Base-by-base conservation (phyloP, 176 grass and related monocot species). In the Triticum aestivum region DNA sequence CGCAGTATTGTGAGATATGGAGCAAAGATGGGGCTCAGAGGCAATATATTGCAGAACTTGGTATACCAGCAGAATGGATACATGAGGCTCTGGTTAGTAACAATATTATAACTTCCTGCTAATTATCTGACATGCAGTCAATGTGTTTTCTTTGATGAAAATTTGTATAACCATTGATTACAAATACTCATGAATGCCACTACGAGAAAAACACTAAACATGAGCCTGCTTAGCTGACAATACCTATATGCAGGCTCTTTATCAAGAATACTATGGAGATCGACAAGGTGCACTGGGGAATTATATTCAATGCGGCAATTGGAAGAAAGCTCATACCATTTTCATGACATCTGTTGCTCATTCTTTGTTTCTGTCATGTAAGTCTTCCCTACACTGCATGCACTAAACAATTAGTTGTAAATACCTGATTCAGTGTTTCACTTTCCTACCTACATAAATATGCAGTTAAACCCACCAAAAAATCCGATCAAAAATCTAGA, bases 11-110 rank as follows among this genome's bases (percentile, higher is more conserved):
- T 78, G 96, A 96, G 58, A 78, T 89, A 65, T 96, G 96, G 96
- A 94, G 90, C 80, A 87, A 79, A 64, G 88, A 95, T 78, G 90
- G 94, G 45, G 41, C 59, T 71, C 96, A 98, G 84, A 87, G 82
- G 34, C 62, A 91, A 65, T 98, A 91, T 83, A 92, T 98, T 91
- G 86, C 90, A 69, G 93, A 98, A 71, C 91, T 91, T 87, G 93
- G 93, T 84, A 84, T 96, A 70, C 93, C 96, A 79, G 86, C 76
- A 88, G 93, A 94, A 89, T 98, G 96, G 96, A 92, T 94, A 90
- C 82, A 95, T 38, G 96, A 98, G 83, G 75, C 96, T 76, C 63
- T 96, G 93, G 96, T 98, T 80, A 86, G 91, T 63, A 77, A 2
- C 15, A 86, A 29, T 58, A 62, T 91, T 84, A 42, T 69, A n/a